Percentiles rank a stretch among this genome's conserved stretches.
Evolutionary conservation across 2,329 filamentous ascomycete species (phyloP).

Genomic region (Aspergillus sergii): DNA sequence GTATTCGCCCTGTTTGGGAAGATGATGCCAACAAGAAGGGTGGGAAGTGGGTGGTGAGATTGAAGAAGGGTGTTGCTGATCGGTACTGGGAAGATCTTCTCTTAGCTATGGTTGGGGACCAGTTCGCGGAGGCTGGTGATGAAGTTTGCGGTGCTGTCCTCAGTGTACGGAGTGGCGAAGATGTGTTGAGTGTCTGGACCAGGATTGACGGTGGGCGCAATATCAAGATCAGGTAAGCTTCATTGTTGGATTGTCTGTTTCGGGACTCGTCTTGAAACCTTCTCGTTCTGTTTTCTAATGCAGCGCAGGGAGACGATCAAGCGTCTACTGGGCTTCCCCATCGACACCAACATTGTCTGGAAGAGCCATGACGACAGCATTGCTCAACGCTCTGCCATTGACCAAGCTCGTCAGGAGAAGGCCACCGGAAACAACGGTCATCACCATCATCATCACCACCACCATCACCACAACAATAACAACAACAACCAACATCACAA

Average conservation of each 20-base stretch:
- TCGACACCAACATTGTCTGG: conserved; percentile 89
- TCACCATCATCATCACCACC: conserved; percentile 37
- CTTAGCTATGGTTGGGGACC: conserved; percentile 87
- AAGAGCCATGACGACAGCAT: conserved; percentile 97
- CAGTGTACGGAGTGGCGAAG: conserved; percentile 91
- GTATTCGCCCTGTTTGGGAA: conserved; percentile 96
- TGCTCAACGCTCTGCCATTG: conserved; percentile 84
- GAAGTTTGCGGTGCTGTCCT: conserved; percentile 95
- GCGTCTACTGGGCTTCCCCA: conserved; percentile 79
- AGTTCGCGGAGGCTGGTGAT: conserved; percentile 88
- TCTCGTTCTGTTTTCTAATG: conserved; percentile 11
- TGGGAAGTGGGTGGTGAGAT: conserved; percentile 93
- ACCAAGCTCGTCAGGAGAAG: conserved; percentile 90
- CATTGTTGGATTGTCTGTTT: not conserved
- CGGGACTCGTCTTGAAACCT: not conserved
- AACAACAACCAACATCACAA: conserved; percentile 26
- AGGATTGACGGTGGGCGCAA: conserved; percentile 90
- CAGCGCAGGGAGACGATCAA: conserved; percentile 82
- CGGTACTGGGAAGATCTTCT: conserved; percentile 96
- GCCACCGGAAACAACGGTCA: conserved; percentile 41
- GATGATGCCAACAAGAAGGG: conserved; percentile 95
- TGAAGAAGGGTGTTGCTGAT: conserved; percentile 97
- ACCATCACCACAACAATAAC: conserved; percentile 27
- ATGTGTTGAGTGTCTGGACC: conserved; percentile 97
- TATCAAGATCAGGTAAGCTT: conserved; percentile 85